Percentiles rank a stretch among this genome's conserved stretches.
Evolutionary conservation across 257 asterid species (phyloP).

Genomic region (Gardenia jasminoides): DNA sequence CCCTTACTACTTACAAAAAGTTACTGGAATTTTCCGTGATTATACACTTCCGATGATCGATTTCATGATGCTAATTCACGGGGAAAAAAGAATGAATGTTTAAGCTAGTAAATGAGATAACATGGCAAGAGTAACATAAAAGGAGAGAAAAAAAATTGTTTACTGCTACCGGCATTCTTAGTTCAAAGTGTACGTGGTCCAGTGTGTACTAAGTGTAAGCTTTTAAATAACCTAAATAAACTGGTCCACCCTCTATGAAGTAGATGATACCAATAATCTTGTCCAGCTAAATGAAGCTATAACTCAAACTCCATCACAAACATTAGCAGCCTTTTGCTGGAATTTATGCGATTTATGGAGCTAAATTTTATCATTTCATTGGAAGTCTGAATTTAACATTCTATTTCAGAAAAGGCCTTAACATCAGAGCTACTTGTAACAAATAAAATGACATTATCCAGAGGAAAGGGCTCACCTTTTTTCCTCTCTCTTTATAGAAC

Average conservation of each 20-base stretch:
- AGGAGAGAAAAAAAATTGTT: not conserved
- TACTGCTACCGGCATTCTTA: constrained; percentile 38
- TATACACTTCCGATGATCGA: not conserved
- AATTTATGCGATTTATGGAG: not conserved
- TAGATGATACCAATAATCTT: constrained; percentile 48
- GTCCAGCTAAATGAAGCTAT: constrained; percentile 27
- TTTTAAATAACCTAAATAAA: constrained; percentile 45
- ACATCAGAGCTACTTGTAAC: not conserved
- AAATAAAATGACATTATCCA: not conserved
- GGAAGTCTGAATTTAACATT: not conserved
- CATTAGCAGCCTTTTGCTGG: constrained; percentile 15
- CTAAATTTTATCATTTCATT: not conserved
- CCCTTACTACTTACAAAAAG: not conserved
- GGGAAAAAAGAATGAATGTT: not conserved
- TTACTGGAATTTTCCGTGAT: not conserved
- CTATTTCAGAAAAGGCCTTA: not conserved
- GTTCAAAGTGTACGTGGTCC: constrained; percentile 64
- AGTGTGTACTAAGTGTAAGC: constrained; percentile 53
- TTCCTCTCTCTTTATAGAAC: not conserved
- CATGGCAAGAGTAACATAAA: not conserved
- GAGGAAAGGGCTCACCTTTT: not conserved
- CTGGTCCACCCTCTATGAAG: constrained; percentile 69
- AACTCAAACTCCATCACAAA: constrained; percentile 32
- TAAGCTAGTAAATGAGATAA: not conserved
- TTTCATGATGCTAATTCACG: not conserved